Conservation (phyloP, 257 asterid genomes). For the Cynanchum wilfordii region DNA sequence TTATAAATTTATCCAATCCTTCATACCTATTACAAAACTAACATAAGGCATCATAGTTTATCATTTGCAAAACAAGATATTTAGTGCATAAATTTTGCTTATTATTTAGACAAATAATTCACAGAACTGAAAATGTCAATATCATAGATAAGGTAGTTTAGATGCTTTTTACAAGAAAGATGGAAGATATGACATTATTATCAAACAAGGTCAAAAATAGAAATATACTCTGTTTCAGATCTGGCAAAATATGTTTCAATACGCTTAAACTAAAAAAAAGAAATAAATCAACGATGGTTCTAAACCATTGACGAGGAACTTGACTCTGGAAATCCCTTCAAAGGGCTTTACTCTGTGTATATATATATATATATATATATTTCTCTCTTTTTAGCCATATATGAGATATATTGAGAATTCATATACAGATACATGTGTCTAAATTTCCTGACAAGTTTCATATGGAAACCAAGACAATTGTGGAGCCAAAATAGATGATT, state of each 20-base stretch:
- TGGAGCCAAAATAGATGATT: not conserved
- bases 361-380: no score
- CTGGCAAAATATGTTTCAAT: not conserved
- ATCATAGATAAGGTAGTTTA: no score
- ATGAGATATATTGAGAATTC: not conserved
- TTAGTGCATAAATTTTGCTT: not conserved
- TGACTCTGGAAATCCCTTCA: not conserved
- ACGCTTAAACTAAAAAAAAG: not conserved
- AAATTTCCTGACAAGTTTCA: no score
- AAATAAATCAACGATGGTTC: not conserved
- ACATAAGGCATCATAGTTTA: not conserved
- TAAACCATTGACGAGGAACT: no score
- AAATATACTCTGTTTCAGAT: not conserved
- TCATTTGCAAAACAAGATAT: not conserved
- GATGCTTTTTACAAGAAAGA: not conserved
- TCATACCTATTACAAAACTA: conserved; percentile 48
- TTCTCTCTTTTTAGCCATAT: not conserved
- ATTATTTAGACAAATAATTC: not conserved
- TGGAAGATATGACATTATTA: not conserved
- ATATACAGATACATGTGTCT: no score
- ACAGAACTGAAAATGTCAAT: not conserved
- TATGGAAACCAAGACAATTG: no score
- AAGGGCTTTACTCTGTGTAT: not conserved
- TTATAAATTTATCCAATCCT: conserved; percentile 63
- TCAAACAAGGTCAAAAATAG: not conserved